Conservation (phyloP, 208 protist species). For the Leishmania lainsoni region DNA sequence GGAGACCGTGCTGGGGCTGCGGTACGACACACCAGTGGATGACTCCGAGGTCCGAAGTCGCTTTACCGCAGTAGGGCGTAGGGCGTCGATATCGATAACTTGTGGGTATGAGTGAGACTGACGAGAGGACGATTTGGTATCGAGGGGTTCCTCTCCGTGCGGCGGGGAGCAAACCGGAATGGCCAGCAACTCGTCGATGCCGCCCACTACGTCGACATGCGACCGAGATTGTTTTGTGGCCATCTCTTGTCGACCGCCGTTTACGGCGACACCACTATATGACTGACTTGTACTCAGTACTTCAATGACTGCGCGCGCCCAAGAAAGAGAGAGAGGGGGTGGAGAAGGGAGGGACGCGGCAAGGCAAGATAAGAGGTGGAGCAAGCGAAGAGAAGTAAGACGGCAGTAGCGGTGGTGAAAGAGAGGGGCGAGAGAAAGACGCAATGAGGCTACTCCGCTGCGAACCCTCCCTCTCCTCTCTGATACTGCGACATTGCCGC, state of each 20-base stretch:
- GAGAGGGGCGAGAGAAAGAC: too few species aligned
- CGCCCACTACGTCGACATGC: not conserved
- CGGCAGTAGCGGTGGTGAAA: not conserved
- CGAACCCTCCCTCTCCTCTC: not conserved
- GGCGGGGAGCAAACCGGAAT: not conserved
- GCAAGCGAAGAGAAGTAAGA: not conserved
- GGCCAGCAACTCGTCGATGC: slow-evolving; percentile 9
- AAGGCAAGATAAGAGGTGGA: not conserved
- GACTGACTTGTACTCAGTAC: not conserved
- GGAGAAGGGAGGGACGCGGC: not conserved
- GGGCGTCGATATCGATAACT: not conserved
- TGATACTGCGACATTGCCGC: too few species aligned
- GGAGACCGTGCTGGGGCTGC: not conserved
- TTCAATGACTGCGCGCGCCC: not conserved
- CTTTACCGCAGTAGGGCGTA: not conserved
- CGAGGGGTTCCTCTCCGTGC: not conserved
- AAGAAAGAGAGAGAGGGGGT: not conserved
- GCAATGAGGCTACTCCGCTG: not conserved
- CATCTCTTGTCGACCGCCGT: not conserved
- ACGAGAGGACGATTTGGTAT: not conserved
- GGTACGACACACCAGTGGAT: slow-evolving; percentile 1
- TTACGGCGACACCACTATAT: not conserved
- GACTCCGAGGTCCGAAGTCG: slow-evolving; percentile 2
- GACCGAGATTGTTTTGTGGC: not conserved
- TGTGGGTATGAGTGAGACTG: not conserved